Conservation (phyloP, 768 basidiomycete genomes). For the Lactarius vividus region DNA sequence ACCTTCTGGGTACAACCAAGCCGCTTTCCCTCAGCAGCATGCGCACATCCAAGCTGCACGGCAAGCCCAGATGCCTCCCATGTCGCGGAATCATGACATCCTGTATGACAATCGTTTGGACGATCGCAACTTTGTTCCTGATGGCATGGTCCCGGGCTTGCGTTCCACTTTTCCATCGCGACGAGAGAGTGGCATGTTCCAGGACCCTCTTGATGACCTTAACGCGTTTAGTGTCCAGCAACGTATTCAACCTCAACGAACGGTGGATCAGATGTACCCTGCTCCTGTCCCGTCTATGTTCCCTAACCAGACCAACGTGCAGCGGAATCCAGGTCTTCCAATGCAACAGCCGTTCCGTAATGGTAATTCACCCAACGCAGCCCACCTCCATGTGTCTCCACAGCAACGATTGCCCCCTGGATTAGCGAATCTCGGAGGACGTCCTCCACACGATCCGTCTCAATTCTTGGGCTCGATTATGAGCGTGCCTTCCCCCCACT, state of each 20-base stretch:
- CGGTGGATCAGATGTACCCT: slow-evolving; percentile 55
- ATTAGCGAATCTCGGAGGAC: slow-evolving; percentile 75
- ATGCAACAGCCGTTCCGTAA: slow-evolving; percentile 64
- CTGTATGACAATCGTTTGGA: slow-evolving; percentile 73
- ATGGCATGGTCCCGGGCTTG: slow-evolving; percentile 83
- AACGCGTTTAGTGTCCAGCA: slow-evolving; percentile 59
- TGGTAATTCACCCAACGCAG: slow-evolving; percentile 60
- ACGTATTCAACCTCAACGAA: slow-evolving; percentile 48
- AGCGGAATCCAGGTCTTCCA: slow-evolving; percentile 51
- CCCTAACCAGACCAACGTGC: slow-evolving; percentile 48
- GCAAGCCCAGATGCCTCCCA: slow-evolving; percentile 36
- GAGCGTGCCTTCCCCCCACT: slow-evolving; percentile 37
- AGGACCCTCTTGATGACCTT: slow-evolving; percentile 60
- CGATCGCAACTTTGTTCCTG: slow-evolving; percentile 75
- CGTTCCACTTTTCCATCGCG: slow-evolving; percentile 64
- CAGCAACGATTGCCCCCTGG: slow-evolving; percentile 75
- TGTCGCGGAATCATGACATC: slow-evolving; percentile 56
- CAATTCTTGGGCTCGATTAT: slow-evolving; percentile 50
- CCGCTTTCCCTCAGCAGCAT: slow-evolving; percentile 30
- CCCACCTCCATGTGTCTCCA: slow-evolving; percentile 44
- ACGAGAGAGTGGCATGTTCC: slow-evolving; percentile 50
- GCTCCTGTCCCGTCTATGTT: slow-evolving; percentile 49
- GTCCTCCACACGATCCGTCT: slow-evolving; percentile 74
- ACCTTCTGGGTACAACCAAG: slow-evolving; percentile 30
- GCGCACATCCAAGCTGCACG: slow-evolving; percentile 38